phyloP scores from a whole-genome alignment of 202 grass and related monocot species.

The Setaria italica region DNA sequence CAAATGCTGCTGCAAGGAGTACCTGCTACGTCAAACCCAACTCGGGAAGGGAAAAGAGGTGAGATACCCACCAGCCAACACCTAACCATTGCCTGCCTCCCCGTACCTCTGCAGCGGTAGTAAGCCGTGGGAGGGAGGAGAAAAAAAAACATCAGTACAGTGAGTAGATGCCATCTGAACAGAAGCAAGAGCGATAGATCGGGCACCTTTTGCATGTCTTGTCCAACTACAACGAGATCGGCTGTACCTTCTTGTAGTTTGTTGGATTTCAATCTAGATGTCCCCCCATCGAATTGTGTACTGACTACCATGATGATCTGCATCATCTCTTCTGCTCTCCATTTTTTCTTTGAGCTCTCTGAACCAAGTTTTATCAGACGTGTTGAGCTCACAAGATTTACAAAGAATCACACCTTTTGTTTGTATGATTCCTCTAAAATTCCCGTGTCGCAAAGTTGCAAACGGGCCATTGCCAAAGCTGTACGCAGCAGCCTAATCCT shows the following conservation, averaged over 20 bases:
- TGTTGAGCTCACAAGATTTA: background rate
- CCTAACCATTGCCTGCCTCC: background rate
- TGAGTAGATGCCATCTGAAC: background rate
- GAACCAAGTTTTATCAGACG: background rate
- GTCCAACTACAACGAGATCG: background rate
- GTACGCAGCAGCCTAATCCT: background rate
- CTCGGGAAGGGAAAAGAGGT: background rate
- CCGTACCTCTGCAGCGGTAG: background rate
- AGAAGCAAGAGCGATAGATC: background rate
- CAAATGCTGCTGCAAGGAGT: background rate
- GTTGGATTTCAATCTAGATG: no score
- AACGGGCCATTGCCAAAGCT: background rate
- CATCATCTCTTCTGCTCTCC: background rate
- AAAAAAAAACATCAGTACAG: background rate
- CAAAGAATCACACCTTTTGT: background rate
- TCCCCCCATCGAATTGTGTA: no score
- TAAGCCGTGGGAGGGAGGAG: background rate
- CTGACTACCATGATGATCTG: background rate
- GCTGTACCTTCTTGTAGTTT: background rate
- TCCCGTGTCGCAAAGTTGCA: background rate
- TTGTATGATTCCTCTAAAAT: no score
- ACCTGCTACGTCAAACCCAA: slow-evolving; percentile 44
- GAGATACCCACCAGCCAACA: slow-evolving; percentile 20
- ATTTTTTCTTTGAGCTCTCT: background rate
- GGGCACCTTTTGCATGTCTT: background rate